These are phyloP conservation scores for Lactifluus volemus DNA, from an alignment of 768 basidiomycete genomes.

Conservation along the genomic window DNA sequence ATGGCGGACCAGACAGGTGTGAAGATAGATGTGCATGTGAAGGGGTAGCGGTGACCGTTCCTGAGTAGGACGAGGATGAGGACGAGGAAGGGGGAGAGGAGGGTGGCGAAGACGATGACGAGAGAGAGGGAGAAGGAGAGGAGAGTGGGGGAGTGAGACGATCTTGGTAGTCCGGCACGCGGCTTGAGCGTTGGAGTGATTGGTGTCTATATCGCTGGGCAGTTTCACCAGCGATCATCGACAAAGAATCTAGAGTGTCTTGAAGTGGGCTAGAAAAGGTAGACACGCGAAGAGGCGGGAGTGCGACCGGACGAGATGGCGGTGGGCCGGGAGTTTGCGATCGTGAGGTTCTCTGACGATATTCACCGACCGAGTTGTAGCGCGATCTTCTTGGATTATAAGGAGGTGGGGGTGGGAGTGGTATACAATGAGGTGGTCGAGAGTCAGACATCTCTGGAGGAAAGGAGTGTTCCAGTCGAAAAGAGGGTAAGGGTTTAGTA, in stretches of 20 bases:
- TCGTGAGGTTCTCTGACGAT: background rate
- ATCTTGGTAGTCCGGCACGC: background rate
- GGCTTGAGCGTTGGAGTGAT: background rate
- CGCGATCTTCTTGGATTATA: background rate
- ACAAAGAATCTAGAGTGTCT: background rate
- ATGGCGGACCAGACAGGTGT: background rate
- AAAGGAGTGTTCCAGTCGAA: background rate
- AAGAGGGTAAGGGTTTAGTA: background rate
- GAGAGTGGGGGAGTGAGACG: background rate
- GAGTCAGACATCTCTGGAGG: background rate
- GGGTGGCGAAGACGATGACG: background rate
- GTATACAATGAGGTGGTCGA: background rate
- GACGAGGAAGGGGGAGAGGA: background rate
- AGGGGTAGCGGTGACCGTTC: background rate
- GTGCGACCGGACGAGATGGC: background rate
- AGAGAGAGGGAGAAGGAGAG: background rate
- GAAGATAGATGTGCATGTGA: background rate
- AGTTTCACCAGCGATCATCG: background rate
- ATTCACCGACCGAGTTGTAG: background rate
- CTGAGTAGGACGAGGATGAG: background rate
- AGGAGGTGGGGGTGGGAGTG: background rate
- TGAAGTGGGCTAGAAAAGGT: background rate
- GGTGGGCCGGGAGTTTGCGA: background rate
- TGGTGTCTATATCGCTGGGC: background rate
- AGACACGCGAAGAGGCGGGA: background rate